A percentile compares a stretch with the other conserved stretches of the same genome.
These are phyloP conservation scores for Acanthamoeba sp. DNA, from an alignment of 208 protist species.

Conservation along the genomic window DNA sequence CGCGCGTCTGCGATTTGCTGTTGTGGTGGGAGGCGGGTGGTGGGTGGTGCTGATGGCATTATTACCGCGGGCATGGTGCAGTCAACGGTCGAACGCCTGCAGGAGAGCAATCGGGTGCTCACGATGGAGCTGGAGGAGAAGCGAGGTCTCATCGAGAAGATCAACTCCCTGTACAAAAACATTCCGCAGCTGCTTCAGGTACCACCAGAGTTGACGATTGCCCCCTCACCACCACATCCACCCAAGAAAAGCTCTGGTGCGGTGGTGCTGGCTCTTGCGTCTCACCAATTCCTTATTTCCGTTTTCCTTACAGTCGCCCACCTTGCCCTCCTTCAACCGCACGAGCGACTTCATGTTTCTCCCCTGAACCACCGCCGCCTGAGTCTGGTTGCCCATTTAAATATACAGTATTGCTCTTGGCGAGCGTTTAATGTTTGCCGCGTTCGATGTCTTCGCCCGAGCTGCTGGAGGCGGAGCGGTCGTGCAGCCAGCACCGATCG, in stretches of 20 bases:
- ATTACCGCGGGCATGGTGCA: neutral
- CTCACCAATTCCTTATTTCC: neutral
- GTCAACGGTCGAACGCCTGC: conserved; percentile 40
- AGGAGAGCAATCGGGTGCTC: conserved; percentile 43
- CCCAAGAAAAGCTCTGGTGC: too few relatives aligned
- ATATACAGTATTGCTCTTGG: neutral
- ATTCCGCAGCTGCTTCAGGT: conserved; percentile 25
- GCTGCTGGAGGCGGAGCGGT: neutral
- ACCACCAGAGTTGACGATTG: too few relatives aligned
- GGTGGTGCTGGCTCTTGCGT: neutral
- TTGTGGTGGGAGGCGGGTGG: neutral
- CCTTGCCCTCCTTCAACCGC: neutral
- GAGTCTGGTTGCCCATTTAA: too few relatives aligned
- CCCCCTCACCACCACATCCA: too few relatives aligned
- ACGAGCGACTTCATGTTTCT: neutral
- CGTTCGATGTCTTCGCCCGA: neutral
- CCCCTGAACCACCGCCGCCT: neutral
- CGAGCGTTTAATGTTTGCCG: neutral
- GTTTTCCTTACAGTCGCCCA: neutral
- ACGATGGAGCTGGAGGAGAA: conserved; percentile 47
- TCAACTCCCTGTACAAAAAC: conserved; percentile 66
- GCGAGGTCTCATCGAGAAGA: conserved; percentile 55
- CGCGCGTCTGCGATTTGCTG: neutral
- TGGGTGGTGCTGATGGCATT: too few relatives aligned
- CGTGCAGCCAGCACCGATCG: neutral